These are phyloP conservation scores for Cladosporium austrohemisphaericum DNA, from an alignment of 2,329 filamentous ascomycete species.

Conservation along the genomic window DNA sequence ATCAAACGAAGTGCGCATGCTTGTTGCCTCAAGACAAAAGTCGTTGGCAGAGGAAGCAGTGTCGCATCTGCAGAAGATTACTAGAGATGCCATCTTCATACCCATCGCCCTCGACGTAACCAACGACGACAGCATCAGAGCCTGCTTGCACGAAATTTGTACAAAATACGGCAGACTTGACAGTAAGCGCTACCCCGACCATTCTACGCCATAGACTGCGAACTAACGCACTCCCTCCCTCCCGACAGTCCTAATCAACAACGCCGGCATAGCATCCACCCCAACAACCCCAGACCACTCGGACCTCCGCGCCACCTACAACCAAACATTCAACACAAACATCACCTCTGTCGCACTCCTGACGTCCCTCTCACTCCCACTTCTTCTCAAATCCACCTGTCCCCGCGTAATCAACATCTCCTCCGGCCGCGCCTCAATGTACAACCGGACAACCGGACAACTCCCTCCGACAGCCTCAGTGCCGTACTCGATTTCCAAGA, in stretches of 20 bases:
- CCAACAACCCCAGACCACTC: conserved; percentile 26
- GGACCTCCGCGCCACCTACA: conserved; percentile 35
- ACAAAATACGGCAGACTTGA: conserved; percentile 29
- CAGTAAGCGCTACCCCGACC: conserved; percentile 14
- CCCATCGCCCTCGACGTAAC: conserved; percentile 30
- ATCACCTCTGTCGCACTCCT: conserved; percentile 43
- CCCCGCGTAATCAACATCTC: conserved; percentile 36
- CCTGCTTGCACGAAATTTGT: conserved; percentile 21
- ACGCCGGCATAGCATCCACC: conserved; percentile 36
- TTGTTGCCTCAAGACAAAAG: conserved; percentile 30
- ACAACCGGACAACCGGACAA: conserved; percentile 22
- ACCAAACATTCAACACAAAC: conserved; percentile 39
- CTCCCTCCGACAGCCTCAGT: conserved; percentile 29
- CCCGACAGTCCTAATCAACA: conserved; percentile 38
- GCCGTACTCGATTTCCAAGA: conserved; percentile 25
- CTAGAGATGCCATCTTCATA: conserved; percentile 23
- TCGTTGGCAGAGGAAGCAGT: conserved; percentile 29
- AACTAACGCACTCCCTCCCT: not conserved
- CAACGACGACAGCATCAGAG: conserved; percentile 26
- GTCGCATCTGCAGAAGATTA: conserved; percentile 21
- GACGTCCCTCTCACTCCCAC: conserved; percentile 29
- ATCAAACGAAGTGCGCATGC: conserved; percentile 25
- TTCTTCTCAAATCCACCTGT: conserved; percentile 24
- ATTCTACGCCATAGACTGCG: not conserved
- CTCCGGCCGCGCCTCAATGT: conserved; percentile 30